Base-by-base conservation (phyloP, 2,329 filamentous ascomycete species). In the Bimuria novae-zelandiae region DNA sequence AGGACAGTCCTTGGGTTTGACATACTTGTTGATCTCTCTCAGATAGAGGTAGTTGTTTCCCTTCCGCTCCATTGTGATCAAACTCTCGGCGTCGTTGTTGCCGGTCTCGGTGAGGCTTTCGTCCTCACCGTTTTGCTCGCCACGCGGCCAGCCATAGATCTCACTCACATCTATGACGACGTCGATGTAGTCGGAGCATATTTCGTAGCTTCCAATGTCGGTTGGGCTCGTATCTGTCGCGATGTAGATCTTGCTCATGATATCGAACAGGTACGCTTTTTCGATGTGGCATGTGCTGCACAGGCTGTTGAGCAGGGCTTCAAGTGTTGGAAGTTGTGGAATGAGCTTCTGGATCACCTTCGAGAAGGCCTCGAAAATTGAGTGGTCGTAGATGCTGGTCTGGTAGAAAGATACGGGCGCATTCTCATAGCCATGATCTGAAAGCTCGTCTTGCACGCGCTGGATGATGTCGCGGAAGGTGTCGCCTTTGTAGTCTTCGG, bases 291-390 rank as follows among this genome's bases (percentile, higher is more conserved):
- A 97, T 12, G 91, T 94, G 56, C 89, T 90, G 77, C 91, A 95
- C 36, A 99, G 84, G 61, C 93, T 94, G 67, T 95, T 97, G 67
- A 99, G 88, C 75, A 99, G 84, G 45, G 92, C 89, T 76, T 99
- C 94, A 51, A 99, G 85, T 22, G 92, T 95, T 5, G 92, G 90
- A 7, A 99, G 84, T 57, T 96, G 90, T 0, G 94, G 93, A 46
- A 99, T 93, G 25, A 99, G 84, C 74, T 97, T 97, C 75, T 99
- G 94, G 59, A 99, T 96, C 58, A 99, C 93, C 75, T 97, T 97
- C 78, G 89, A 93, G 73, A 99, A 97, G 44, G 94, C 94, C 76
- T 99, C 94, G 71, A 97, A 99, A 69, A 96, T 96, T 66, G 89
- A 95, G 76, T 97, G 93, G 74, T 99, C 94, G 80, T 97, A 99